These are phyloP conservation scores for Russula sp. DNA, from an alignment of 768 basidiomycete genomes.

Conservation along the genomic window DNA sequence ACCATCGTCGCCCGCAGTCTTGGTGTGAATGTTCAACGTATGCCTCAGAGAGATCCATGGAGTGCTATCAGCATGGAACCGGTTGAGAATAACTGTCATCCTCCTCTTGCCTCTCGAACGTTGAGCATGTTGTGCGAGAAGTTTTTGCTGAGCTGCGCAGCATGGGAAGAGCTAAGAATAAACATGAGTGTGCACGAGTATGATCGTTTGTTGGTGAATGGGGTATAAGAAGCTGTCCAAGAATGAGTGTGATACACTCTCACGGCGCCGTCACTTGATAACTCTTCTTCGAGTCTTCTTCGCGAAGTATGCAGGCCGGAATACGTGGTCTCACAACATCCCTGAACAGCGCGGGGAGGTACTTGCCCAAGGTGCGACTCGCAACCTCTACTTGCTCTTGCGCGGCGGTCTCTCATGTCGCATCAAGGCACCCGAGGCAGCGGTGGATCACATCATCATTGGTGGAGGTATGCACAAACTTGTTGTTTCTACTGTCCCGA, in stretches of 20 bases:
- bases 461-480: conserved; percentile 61
- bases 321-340: conserved; percentile 39
- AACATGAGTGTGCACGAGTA: not conserved
- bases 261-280: no score
- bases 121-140: not conserved
- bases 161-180: not conserved
- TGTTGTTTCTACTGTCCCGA: not conserved
- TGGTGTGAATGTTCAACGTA: no score
- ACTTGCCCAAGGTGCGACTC: conserved; percentile 51
- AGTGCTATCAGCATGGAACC: not conserved
- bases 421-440: conserved; percentile 52
- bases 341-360: conserved; percentile 53
- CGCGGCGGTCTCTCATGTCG: conserved; percentile 1
- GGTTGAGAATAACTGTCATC: not conserved
- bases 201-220: not conserved
- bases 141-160: not conserved
- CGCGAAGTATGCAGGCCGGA: not conserved
- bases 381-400: not conserved
- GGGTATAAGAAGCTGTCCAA: no score
- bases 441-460: conserved; percentile 78
- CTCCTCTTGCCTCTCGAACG: not conserved
- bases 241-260: no score
- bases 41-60: no score
- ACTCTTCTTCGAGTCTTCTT: no score
- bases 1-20: not conserved